A percentile compares a stretch with the other conserved stretches of the same genome.
Conservation (phyloP, 176 grass and related monocot genomes). For the Paspalum notatum region DNA sequence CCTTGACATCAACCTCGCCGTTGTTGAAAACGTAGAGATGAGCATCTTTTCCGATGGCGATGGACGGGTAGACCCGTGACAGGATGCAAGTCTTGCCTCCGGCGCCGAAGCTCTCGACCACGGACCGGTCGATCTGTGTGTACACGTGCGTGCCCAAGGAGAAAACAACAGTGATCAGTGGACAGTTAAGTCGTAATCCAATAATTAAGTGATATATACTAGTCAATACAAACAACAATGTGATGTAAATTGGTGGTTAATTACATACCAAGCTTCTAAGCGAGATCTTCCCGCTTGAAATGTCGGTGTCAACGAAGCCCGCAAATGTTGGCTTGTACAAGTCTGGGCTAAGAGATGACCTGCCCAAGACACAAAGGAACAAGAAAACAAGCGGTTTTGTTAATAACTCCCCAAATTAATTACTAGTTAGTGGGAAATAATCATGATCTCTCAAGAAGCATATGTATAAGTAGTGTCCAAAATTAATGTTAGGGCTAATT, state of each 20-base stretch:
- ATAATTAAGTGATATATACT: too few species aligned
- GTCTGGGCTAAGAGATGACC: slow-evolving; percentile 53
- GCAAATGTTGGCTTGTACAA: slow-evolving; percentile 71
- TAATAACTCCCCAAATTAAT: too few species aligned
- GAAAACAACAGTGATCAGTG: not conserved
- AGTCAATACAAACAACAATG: too few species aligned
- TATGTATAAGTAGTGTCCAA: too few species aligned
- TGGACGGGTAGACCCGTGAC: slow-evolving; percentile 62
- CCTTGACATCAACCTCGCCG: slow-evolving; percentile 44
- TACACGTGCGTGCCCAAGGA: not conserved
- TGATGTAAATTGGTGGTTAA: too few species aligned
- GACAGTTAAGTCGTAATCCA: too few species aligned
- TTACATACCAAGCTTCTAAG: slow-evolving; percentile 63
- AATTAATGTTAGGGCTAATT: too few species aligned
- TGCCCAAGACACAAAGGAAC: not conserved
- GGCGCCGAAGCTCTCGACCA: slow-evolving; percentile 72
- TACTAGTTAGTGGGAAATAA: too few species aligned
- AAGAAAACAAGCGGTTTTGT: not conserved
- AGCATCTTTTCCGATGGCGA: slow-evolving; percentile 37
- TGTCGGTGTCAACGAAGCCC: slow-evolving; percentile 55
- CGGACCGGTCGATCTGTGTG: slow-evolving; percentile 62
- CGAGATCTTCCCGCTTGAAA: slow-evolving; percentile 54
- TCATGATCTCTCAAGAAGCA: too few species aligned
- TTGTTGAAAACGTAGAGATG: slow-evolving; percentile 79
- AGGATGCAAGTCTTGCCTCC: slow-evolving; percentile 63